Base-by-base conservation (phyloP, 1,139 yeast genomes). In the Suhomyces bokatorum region DNA sequence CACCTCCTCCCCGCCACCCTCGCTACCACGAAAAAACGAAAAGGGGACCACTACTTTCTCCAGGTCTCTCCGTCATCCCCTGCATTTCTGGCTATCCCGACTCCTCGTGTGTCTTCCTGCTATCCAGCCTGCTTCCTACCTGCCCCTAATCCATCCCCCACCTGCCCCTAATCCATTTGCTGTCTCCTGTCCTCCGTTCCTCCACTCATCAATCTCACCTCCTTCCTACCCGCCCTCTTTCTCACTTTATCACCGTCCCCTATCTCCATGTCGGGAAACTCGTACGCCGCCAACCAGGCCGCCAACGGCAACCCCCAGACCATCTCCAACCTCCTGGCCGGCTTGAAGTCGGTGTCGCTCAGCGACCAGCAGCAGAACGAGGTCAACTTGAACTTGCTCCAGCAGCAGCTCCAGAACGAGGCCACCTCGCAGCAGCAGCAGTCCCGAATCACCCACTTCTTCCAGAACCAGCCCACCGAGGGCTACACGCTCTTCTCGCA, bases 401-500 rank as follows among this genome's bases (percentile, higher is more conserved):
- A 73, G 54, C 78, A 73, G 49, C 65, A 71, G 45, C 64, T 70
- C 44, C 73, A 68, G 40, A 64, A 60, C 48, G 76, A 70, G 52
- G 66, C 72, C 22, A 57, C 68, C 35, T 59, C 59, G 31, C 66
- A 64, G 35, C 68, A 65, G 42, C 72, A 71, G 39, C 77, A 72
- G 42, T 71, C 81, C 26, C 73, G 96, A 55, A 82, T 90, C 46
- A 77, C 88, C 24, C 78, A 79, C 50, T 89, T 88, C 63, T 85
- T 89, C 62, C 82, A 79, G 53, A 83, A 85, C 55, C 87, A 85
- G 51, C 96, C 97, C 4, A 69, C 80, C 16, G 88, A 85, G 51
- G 98, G 97, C 3, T 88, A 80, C 63, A 88, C 97, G 2, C 72
- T 91, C 42, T 89, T 91, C 59, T 84, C 95, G 16, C 97, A 91